These are phyloP conservation scores for Kalmusia sp. DNA, from an alignment of 2,329 filamentous ascomycete species.

Conservation along the genomic window DNA sequence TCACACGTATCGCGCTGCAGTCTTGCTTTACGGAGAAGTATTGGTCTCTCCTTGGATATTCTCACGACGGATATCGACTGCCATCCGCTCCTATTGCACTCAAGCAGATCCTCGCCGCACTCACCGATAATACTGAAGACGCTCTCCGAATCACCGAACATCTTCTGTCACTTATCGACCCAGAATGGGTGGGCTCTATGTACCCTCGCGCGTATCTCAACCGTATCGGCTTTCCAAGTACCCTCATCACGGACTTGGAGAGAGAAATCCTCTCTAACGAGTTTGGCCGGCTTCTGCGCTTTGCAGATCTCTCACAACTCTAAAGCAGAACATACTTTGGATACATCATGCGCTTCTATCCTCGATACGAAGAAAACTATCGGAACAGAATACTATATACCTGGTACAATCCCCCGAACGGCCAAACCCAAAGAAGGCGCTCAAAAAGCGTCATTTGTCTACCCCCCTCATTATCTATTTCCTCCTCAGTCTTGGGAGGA, in stretches of 20 bases:
- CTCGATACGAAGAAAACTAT: neutral
- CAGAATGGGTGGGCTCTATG: neutral
- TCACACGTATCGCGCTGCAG: neutral
- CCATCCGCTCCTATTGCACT: neutral
- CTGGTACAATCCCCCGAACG: slow-evolving; percentile 8
- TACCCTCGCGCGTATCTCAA: neutral
- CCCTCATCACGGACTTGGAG: neutral
- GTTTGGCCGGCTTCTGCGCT: neutral
- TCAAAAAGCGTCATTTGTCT: neutral
- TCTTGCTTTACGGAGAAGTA: neutral
- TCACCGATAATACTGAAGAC: neutral
- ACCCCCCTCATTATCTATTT: neutral
- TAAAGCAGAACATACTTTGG: neutral
- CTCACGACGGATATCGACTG: neutral
- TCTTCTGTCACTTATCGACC: neutral
- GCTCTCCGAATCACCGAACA: neutral
- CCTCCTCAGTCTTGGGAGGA: neutral
- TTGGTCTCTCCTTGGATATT: neutral
- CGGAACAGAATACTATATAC: neutral
- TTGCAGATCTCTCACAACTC: neutral
- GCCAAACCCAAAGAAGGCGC: slow-evolving; percentile 1
- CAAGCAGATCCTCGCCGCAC: neutral
- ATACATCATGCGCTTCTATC: neutral
- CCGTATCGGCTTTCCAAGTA: neutral
- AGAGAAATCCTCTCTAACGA: neutral